Conservation (phyloP, 306 rosid genomes). For the Spatholobus suberectus region DNA sequence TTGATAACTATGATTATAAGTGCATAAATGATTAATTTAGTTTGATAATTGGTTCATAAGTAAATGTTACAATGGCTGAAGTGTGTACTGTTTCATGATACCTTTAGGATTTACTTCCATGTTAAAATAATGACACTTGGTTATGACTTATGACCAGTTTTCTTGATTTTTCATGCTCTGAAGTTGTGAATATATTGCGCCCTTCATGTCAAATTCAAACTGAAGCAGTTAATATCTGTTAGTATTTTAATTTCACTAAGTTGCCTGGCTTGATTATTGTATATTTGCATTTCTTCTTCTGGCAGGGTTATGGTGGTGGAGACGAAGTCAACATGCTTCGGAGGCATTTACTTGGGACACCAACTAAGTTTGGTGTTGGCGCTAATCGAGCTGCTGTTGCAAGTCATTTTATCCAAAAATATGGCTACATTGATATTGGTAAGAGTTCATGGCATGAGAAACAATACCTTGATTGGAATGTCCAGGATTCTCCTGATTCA, state of each 20-base stretch:
- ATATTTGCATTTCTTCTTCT: conserved; percentile 26
- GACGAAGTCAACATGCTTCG: conserved; percentile 92
- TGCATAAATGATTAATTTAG: not conserved
- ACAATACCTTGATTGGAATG: conserved; percentile 35
- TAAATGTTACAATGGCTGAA: not conserved
- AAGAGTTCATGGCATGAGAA: conserved; percentile 43
- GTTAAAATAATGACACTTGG: not conserved
- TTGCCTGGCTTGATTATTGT: conserved; percentile 32
- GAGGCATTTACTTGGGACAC: conserved; percentile 75
- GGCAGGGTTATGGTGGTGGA: conserved; percentile 94
- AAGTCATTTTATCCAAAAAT: conserved; percentile 55
- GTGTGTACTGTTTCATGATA: not conserved
- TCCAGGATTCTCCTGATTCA: conserved; percentile 43
- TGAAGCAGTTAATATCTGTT: not conserved
- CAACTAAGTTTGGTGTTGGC: conserved; percentile 79
- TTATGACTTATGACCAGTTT: not conserved
- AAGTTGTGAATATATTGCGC: conserved; percentile 18
- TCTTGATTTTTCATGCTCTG: not conserved
- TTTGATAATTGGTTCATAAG: not conserved
- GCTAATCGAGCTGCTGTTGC: conserved; percentile 74
- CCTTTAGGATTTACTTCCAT: not conserved
- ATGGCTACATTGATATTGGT: conserved; percentile 63
- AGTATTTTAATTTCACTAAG: not conserved
- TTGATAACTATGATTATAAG: not conserved
- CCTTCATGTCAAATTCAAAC: conserved; percentile 11